These are phyloP conservation scores for Yamadazyma diospyri DNA, from an alignment of 1,139 yeast genomes.

Conservation along the genomic window DNA sequence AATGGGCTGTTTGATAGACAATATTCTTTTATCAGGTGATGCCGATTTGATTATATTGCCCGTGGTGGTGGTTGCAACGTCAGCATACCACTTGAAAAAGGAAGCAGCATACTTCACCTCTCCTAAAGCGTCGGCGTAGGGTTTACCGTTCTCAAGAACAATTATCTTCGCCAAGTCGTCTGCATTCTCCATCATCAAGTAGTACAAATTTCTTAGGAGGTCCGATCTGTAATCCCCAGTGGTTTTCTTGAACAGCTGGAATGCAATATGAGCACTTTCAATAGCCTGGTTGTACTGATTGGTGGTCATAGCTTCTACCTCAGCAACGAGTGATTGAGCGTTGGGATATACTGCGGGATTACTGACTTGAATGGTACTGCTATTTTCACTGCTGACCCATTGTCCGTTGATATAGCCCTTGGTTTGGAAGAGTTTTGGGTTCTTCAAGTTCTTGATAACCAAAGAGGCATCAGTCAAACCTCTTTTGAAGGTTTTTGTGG, in stretches of 20 bases:
- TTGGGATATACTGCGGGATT: constrained; percentile 41
- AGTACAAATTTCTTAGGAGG: constrained; percentile 37
- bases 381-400: constrained; percentile 30
- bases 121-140: constrained; percentile 70
- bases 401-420: constrained; percentile 43
- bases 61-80: constrained; percentile 74
- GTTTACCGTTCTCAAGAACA: constrained; percentile 83
- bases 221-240: constrained; percentile 39
- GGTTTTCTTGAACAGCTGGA: constrained; percentile 33
- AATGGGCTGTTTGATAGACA: constrained; percentile 72
- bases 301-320: constrained; percentile 33
- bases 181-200: constrained; percentile 58
- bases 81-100: constrained; percentile 84
- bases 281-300: constrained; percentile 39
- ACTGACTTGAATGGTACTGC: constrained; percentile 34
- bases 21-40: constrained; percentile 52
- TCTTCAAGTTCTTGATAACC: constrained; percentile 9
- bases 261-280: constrained; percentile 34
- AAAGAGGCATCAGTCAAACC: constrained; percentile 7
- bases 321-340: constrained; percentile 30
- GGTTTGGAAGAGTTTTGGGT: constrained; percentile 21
- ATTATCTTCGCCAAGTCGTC: constrained; percentile 74
- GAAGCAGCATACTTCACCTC: constrained; percentile 77
- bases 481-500: constrained; percentile 6
- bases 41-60: constrained; percentile 73